These are phyloP conservation scores for Sarocladiaceae sp. DNA, from an alignment of 2,329 filamentous ascomycete species.

Conservation along the genomic window DNA sequence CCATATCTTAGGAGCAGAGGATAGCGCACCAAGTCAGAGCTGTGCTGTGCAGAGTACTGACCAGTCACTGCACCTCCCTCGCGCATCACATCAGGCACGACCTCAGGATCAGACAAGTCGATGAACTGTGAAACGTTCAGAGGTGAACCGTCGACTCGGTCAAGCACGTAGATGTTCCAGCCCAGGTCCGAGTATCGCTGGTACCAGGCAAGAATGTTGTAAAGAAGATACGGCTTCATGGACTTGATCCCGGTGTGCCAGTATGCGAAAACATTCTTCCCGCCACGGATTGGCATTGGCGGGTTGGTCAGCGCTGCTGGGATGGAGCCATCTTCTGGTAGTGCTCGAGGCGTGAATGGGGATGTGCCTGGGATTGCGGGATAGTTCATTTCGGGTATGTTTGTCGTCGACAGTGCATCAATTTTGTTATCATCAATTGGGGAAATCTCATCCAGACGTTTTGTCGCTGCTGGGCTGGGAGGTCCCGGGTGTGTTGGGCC, in stretches of 20 bases:
- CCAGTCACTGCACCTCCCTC: not conserved
- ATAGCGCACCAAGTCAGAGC: slow-evolving; percentile 9
- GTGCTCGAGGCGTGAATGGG: not conserved
- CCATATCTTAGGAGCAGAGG: slow-evolving; percentile 10
- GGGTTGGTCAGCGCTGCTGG: not conserved
- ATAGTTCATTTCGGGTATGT: not conserved
- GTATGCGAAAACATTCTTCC: slow-evolving; percentile 9
- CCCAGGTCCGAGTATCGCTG: not conserved
- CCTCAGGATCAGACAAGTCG: not conserved
- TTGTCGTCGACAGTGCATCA: not conserved
- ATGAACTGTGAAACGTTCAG: slow-evolving; percentile 3
- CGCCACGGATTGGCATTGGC: slow-evolving; percentile 2
- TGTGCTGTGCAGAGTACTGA: slow-evolving; percentile 7
- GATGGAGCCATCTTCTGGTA: not conserved
- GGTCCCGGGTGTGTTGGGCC: not conserved
- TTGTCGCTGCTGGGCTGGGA: not conserved
- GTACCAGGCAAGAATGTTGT: slow-evolving; percentile 6
- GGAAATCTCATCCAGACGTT: not conserved
- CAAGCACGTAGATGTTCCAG: slow-evolving; percentile 9
- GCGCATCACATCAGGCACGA: slow-evolving; percentile 3
- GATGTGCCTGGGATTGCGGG: not conserved
- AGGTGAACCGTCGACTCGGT: not conserved
- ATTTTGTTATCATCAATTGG: too few relatives aligned
- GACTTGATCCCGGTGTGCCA: slow-evolving; percentile 9
- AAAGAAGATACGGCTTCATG: slow-evolving; percentile 4